Percentiles rank a stretch among this genome's conserved stretches.
Conservation (phyloP, 2,329 filamentous ascomycete genomes). For the Monilinia fructigena region DNA sequence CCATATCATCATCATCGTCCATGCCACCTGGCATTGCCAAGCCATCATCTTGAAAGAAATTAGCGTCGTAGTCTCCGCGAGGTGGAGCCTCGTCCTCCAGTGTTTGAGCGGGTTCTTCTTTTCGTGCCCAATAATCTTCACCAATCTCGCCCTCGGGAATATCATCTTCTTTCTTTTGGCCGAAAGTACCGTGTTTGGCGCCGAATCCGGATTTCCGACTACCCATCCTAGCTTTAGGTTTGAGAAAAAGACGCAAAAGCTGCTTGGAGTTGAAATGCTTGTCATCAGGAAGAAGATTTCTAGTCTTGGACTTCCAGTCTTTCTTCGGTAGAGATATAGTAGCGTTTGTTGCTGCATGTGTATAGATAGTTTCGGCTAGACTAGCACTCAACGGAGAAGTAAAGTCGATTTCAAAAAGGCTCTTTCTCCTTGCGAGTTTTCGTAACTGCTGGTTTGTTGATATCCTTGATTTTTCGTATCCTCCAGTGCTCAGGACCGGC, state of each 20-base stretch:
- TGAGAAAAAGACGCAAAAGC: constrained; percentile 85
- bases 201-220: constrained; percentile 58
- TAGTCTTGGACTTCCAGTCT: constrained; percentile 91
- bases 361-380: constrained; percentile 76
- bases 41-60: constrained; percentile 93
- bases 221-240: constrained; percentile 84
- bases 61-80: constrained; percentile 86
- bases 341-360: constrained; percentile 74
- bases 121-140: constrained; percentile 88
- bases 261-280: constrained; percentile 97
- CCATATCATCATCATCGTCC: constrained; percentile 63
- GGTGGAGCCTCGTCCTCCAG: constrained; percentile 58
- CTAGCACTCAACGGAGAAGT: constrained; percentile 67
- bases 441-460: constrained; percentile 60
- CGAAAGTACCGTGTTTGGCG: constrained; percentile 46
- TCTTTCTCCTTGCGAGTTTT: constrained; percentile 90
- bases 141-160: constrained; percentile 77
- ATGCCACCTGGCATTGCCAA: constrained; percentile 64
- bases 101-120: constrained; percentile 51
- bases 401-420: constrained; percentile 95
- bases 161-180: constrained; percentile 51
- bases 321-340: constrained; percentile 86
- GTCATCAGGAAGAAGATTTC: constrained; percentile 92
- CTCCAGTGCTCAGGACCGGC: constrained; percentile 98
- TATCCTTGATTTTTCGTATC: constrained; percentile 86